Evolutionary conservation across 1,139 yeast genomes (phyloP).

Genomic region (Hemisphaericaspora xylofermentans): DNA sequence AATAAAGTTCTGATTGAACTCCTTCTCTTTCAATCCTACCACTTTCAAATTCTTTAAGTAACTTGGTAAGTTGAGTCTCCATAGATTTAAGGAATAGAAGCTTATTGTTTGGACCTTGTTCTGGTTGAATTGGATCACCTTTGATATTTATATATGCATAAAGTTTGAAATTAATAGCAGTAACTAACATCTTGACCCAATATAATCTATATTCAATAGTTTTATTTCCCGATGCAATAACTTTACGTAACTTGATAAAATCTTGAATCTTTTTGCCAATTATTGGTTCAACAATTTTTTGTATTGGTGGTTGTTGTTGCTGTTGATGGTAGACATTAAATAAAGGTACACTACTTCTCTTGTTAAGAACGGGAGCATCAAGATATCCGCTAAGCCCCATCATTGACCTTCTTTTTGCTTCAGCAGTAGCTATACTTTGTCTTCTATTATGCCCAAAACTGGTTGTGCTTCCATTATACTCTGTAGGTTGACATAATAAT

Average conservation of each 20-base stretch:
- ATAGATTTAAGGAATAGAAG: constrained; percentile 41
- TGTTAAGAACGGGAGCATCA: constrained; percentile 7
- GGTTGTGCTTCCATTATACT: constrained; percentile 14
- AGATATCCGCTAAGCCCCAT: constrained; percentile 6
- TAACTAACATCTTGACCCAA: constrained; percentile 47
- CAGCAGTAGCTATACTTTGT: constrained; percentile 22
- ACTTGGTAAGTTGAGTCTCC: constrained; percentile 38
- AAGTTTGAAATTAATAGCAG: constrained; percentile 41
- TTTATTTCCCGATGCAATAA: constrained; percentile 47
- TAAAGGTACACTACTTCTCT: constrained; percentile 12
- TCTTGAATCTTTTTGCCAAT: constrained; percentile 36
- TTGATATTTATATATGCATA: constrained; percentile 45
- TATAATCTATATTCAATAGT: constrained; percentile 41
- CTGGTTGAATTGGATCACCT: constrained; percentile 40
- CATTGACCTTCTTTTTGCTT: constrained; percentile 23
- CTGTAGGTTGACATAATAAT: constrained; percentile 24
- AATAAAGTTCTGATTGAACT: constrained; percentile 31
- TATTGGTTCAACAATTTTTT: constrained; percentile 20
- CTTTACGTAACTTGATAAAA: constrained; percentile 33
- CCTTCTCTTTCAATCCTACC: constrained; percentile 25
- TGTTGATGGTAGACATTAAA: constrained; percentile 6
- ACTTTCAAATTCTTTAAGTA: constrained; percentile 35
- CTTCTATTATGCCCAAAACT: constrained; percentile 15
- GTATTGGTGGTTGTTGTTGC: constrained; percentile 6
- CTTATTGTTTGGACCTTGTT: constrained; percentile 33